phyloP scores from a whole-genome alignment of 768 basidiomycete species.

The Lactarius evosmus region DNA sequence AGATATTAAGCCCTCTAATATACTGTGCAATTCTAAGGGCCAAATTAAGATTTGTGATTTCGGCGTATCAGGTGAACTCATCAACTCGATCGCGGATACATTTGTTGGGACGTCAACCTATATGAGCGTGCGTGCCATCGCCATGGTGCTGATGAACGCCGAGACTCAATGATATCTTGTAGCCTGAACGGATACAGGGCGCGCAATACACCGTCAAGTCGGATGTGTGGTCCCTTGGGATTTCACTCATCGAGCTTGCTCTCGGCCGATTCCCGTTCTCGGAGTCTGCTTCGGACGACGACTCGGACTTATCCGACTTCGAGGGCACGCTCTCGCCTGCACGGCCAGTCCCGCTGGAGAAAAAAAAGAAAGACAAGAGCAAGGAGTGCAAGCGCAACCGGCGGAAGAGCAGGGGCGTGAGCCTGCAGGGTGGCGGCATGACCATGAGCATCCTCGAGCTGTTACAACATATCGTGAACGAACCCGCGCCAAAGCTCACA shows the following conservation, averaged over 20 bases:
- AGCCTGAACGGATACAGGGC: slow-evolving; percentile 99
- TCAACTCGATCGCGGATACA: slow-evolving; percentile 98
- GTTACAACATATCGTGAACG: slow-evolving; percentile 97
- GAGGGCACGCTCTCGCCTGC: slow-evolving; percentile 78
- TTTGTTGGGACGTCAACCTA: slow-evolving; percentile 99
- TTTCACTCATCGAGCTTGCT: slow-evolving; percentile 94
- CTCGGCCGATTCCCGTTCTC: slow-evolving; percentile 97
- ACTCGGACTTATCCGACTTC: slow-evolving; percentile 73
- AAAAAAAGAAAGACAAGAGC: slow-evolving; percentile 37
- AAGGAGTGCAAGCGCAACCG: slow-evolving; percentile 68
- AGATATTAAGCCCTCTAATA: slow-evolving; percentile 99
- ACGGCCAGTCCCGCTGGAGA: slow-evolving; percentile 50
- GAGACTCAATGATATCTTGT: slow-evolving; percentile 26
- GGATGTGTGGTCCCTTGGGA: slow-evolving; percentile 98
- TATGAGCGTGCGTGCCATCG: slow-evolving; percentile 79
- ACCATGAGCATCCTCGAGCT: slow-evolving; percentile 98
- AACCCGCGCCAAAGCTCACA: slow-evolving; percentile 87
- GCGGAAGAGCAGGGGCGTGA: slow-evolving; percentile 88
- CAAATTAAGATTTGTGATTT: slow-evolving; percentile 99
- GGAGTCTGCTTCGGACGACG: slow-evolving; percentile 64
- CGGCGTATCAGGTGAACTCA: slow-evolving; percentile 96
- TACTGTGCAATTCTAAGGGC: slow-evolving; percentile 88
- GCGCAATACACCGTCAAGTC: slow-evolving; percentile 98
- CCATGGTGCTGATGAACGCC: slow-evolving; percentile 15
- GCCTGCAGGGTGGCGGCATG: slow-evolving; percentile 90